Base-by-base conservation (phyloP, 768 basidiomycete species). In the Rickenella mellea region DNA sequence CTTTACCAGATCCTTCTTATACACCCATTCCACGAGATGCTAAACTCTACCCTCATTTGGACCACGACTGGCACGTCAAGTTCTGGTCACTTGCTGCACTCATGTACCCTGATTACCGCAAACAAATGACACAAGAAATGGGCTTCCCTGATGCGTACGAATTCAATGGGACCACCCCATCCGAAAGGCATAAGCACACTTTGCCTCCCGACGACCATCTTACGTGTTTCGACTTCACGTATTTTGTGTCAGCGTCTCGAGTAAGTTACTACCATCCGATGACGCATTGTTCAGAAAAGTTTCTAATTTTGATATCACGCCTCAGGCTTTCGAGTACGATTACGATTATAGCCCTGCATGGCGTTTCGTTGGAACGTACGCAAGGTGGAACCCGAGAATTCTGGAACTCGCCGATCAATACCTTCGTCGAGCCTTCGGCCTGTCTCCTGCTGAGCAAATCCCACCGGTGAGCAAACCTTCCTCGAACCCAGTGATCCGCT, bases 301-400 rank as follows among this genome's bases (percentile, higher is more conserved):
- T 4, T 10, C 33, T 36, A 36, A 36, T 7, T 14, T 5, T 36
- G 33, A 17, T 36, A 19, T 22, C 33, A 3, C 10, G 7, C 33
- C 33, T 10, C 40, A 78, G 74, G 67, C 73, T 6, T 72, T 60
- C 43, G 76, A 78, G 51, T 72, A 69, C 51, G 71, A 73, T 32
- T 66, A 63, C 39, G 76, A 78, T 44, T 78, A 69, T 50, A 70
- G 70, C 43, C 76, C 76, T 17, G 74, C 69, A n/a, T 80, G 78
- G 78, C 59, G 69, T 49, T 68, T 67, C 54, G 73, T 72, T 28
- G 76, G 73, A n/a, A 60, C 66, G 46, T 54, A 76, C 49, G 63
- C 77, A 60, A 65, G 63, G 39, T 80, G 73, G 73, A 63, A 64
- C 3, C 55, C 63, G 8, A 50, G 49, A 17, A 51, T 80, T 8